A percentile compares a stretch with the other conserved stretches of the same genome.
These are phyloP conservation scores for Penicillium ucsense DNA, from an alignment of 495 filamentous ascomycete genomes.

Conservation along the genomic window DNA sequence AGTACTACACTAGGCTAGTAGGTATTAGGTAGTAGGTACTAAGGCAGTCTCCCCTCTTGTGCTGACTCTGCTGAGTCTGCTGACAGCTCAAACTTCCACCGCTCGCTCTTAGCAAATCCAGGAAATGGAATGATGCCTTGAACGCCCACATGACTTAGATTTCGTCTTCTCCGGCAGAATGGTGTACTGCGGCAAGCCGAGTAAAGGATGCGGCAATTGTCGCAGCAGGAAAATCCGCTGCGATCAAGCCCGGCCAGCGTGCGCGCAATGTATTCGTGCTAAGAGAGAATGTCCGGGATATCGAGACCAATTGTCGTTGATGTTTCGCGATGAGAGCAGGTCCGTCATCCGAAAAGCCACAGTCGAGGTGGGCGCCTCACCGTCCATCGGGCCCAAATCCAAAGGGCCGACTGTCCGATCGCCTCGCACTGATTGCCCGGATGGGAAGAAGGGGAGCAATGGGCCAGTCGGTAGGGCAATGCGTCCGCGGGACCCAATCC, in stretches of 20 bases:
- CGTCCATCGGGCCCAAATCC: constrained; percentile 1
- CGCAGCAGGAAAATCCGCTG: constrained; percentile 57
- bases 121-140: too few relatives aligned
- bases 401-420: constrained; percentile 5
- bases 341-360: constrained; percentile 61
- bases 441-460: constrained; percentile 4
- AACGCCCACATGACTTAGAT: not conserved
- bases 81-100: not conserved
- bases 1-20: too few relatives aligned
- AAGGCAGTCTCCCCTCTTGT: too few relatives aligned
- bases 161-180: constrained; percentile 24
- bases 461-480: not conserved
- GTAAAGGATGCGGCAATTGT: constrained; percentile 64
- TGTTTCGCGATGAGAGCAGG: constrained; percentile 66
- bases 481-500: too few relatives aligned
- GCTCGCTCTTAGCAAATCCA: too few relatives aligned
- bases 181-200: constrained; percentile 70
- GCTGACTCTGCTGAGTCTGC: too few relatives aligned
- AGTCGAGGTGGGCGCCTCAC: constrained; percentile 35
- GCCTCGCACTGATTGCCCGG: constrained; percentile 14
- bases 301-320: constrained; percentile 54
- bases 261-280: constrained; percentile 59
- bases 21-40: too few relatives aligned
- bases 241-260: constrained; percentile 54
- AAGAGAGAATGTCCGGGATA: constrained; percentile 61